phyloP scores from a whole-genome alignment of 345 rosid genomes.

The Ceriops zippeliana region DNA sequence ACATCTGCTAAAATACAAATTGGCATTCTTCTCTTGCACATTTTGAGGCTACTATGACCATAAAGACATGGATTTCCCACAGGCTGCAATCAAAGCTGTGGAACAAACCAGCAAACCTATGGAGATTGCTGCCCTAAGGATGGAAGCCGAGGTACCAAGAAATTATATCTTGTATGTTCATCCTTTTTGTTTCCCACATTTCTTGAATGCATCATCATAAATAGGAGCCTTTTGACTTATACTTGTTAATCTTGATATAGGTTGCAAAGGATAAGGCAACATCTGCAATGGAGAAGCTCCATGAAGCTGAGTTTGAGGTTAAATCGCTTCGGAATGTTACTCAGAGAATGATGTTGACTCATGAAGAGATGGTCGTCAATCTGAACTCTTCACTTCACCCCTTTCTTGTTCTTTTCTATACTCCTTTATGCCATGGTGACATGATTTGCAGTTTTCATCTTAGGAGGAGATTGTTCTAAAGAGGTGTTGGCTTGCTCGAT shows the following conservation, averaged over 20 bases:
- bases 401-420: slow-evolving; percentile 11
- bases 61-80: slow-evolving; percentile 20
- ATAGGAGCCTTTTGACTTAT: slow-evolving; percentile 7
- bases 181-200: slow-evolving; percentile 4
- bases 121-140: slow-evolving; percentile 51
- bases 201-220: not conserved
- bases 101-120: slow-evolving; percentile 46
- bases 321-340: slow-evolving; percentile 21
- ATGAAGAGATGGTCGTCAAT: slow-evolving; percentile 28
- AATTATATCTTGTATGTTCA: slow-evolving; percentile 19
- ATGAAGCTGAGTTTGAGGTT: slow-evolving; percentile 15
- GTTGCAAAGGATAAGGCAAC: slow-evolving; percentile 23
- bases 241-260: slow-evolving; percentile 16
- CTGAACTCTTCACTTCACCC: not conserved
- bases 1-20: not conserved
- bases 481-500: slow-evolving; percentile 38
- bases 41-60: not conserved
- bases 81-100: slow-evolving; percentile 72
- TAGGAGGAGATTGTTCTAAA: slow-evolving; percentile 36
- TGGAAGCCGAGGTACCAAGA: slow-evolving; percentile 70
- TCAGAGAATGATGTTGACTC: slow-evolving; percentile 26
- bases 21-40: not conserved
- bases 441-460: slow-evolving; percentile 39
- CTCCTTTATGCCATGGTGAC: slow-evolving; percentile 30
- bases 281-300: slow-evolving; percentile 20